Base-by-base conservation (phyloP, 495 filamentous ascomycete genomes). In the Monascus purpureus region DNA sequence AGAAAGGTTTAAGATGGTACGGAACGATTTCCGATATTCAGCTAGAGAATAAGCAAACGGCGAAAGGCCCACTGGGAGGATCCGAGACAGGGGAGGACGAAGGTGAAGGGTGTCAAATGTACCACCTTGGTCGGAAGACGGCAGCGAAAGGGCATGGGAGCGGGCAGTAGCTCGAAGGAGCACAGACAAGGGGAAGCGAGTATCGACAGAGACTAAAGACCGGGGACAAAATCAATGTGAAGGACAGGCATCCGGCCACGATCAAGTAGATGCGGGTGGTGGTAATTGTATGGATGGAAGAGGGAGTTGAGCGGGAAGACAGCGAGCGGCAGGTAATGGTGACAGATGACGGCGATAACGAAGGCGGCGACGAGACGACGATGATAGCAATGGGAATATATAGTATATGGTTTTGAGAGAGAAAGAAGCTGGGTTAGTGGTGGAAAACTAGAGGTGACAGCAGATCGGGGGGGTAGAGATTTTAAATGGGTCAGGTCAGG, bases 121-220 rank as follows among this genome's bases (percentile, higher is more conserved):
- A 57, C 49, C 52, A 57, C 53, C 49, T 43, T 46, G 51, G 43
- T 43, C 45, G 48, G 37, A 48, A 42, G 38, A 38, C 33, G 35
- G 34, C 34, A 27, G 38, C 44, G 45, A 31, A 34, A 19, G 52
- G 42, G 55, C 58, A 65, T 65, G 45, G 57, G 57, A 55, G 55
- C 60, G 58, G 55, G 55, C 39, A 43, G 26, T 41, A 35, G 39
- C 35, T 32, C 30, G 42, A 38, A 40, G 39, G 24, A 34, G 38
- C 39, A 38, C 35, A 31, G 33, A 37, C 41, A n/a, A n/a, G n/a
- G n/a, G n/a, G n/a, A n/a, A n/a, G n/a, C n/a, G n/a, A n/a, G n/a
- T n/a, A n/a, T n/a, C n/a, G n/a, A n/a, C 33, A 35, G 29, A 26
- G 29, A 31, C 20, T 22, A 22, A 22, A 22, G 5, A 22, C 32